These are phyloP conservation scores for Botryotinia globosa DNA, from an alignment of 2,329 filamentous ascomycete species.

Conservation along the genomic window DNA sequence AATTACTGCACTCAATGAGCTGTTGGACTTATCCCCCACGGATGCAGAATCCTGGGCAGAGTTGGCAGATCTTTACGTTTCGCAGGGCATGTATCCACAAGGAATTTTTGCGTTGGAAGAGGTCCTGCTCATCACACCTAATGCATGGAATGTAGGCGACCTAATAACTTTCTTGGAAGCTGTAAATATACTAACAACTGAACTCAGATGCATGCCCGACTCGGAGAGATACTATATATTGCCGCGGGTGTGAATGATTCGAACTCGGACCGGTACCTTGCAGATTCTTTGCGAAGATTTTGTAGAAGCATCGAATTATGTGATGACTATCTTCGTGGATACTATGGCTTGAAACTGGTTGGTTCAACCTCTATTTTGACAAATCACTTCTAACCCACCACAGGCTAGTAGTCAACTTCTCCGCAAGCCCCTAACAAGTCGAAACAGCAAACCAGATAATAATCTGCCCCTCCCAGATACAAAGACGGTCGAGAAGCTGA, in stretches of 20 bases:
- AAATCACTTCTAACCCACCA: constrained; percentile 25
- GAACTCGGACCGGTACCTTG: constrained; percentile 51
- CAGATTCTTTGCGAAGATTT: constrained; percentile 79
- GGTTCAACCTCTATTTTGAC: constrained; percentile 32
- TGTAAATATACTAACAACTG: constrained; percentile 30
- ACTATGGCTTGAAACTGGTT: constrained; percentile 85
- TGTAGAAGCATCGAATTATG: constrained; percentile 90
- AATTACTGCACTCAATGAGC: constrained; percentile 66
- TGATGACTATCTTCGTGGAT: constrained; percentile 86
- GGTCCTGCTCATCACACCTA: constrained; percentile 79
- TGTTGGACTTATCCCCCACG: constrained; percentile 81
- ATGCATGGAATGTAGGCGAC: constrained; percentile 84
- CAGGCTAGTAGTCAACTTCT: constrained; percentile 44
- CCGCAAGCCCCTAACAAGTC: constrained; percentile 44
- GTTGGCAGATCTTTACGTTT: constrained; percentile 80
- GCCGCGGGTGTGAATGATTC: constrained; percentile 50
- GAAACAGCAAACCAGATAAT: constrained; percentile 46
- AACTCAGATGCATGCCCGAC: constrained; percentile 72
- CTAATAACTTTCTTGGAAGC: constrained; percentile 2
- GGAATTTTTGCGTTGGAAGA: constrained; percentile 89
- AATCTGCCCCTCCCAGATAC: constrained; percentile 53
- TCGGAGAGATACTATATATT: constrained; percentile 82
- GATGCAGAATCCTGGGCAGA: constrained; percentile 95
- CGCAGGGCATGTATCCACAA: constrained; percentile 75
- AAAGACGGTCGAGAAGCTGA: constrained; percentile 63